phyloP scores from a whole-genome alignment of 1,139 yeast genomes.

The Pichia sp. region DNA sequence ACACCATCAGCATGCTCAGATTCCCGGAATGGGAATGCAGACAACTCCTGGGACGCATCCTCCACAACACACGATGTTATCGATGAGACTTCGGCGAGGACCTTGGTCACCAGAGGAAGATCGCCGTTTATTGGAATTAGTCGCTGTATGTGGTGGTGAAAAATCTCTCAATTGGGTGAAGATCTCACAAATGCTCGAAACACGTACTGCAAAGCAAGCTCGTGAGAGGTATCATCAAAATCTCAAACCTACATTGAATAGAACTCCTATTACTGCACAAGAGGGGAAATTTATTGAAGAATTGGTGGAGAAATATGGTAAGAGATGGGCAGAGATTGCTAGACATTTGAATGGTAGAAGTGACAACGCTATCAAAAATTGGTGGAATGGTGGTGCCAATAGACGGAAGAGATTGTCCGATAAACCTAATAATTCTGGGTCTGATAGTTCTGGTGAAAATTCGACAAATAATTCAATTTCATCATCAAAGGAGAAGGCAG shows the following conservation, averaged over 20 bases:
- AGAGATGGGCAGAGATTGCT: conserved; percentile 93
- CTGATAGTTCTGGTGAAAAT: background rate
- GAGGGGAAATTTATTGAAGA: conserved; percentile 80
- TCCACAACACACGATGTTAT: too few species aligned
- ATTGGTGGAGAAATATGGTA: conserved; percentile 73
- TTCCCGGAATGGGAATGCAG: conserved; percentile 4
- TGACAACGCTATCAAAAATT: conserved; percentile 88
- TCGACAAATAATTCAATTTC: background rate
- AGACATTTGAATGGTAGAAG: conserved; percentile 80
- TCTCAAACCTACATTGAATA: conserved; percentile 74
- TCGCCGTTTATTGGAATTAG: conserved; percentile 59
- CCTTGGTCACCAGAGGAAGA: conserved; percentile 93
- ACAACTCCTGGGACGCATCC: background rate
- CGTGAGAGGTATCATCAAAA: conserved; percentile 91
- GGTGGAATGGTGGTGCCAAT: conserved; percentile 96
- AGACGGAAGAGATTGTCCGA: conserved; percentile 54
- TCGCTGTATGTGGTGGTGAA: conserved; percentile 64
- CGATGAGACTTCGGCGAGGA: conserved; percentile 48
- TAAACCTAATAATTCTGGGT: conserved; percentile 5
- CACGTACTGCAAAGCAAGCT: conserved; percentile 89
- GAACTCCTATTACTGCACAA: conserved; percentile 75
- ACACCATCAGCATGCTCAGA: conserved; percentile 3
- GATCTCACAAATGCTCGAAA: conserved; percentile 62
- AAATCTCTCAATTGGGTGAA: conserved; percentile 75
- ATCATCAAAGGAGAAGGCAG: too few species aligned